Percentiles rank a stretch among this genome's conserved stretches.
Conservation (phyloP, 768 basidiomycete genomes). For the Dictyophora rubrovolvata region DNA sequence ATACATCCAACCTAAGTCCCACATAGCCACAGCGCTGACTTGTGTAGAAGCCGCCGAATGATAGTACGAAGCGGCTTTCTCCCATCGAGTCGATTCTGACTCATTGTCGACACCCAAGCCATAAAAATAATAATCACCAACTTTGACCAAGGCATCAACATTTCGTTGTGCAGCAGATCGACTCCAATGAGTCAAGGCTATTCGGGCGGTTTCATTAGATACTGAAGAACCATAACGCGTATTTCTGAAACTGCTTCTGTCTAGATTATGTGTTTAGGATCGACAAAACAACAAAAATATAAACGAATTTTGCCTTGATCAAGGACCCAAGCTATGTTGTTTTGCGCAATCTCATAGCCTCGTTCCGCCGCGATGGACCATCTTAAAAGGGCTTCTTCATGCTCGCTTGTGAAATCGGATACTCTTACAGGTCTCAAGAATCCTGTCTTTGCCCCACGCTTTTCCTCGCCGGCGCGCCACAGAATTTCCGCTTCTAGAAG, state of each 20-base stretch:
- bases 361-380: constrained; percentile 96
- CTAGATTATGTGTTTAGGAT: constrained; percentile 32
- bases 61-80: constrained; percentile 91
- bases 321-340: constrained; percentile 84
- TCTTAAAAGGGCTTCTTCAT: constrained; percentile 76
- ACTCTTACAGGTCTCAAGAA: background rate
- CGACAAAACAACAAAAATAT: constrained; percentile 11
- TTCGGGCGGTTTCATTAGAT: constrained; percentile 70
- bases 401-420: constrained; percentile 32
- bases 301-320: constrained; percentile 62
- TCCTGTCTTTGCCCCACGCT: background rate
- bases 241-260: constrained; percentile 57
- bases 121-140: constrained; percentile 94
- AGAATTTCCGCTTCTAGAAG: constrained; percentile 68
- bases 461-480: constrained; percentile 59
- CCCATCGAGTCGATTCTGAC: constrained; percentile 53
- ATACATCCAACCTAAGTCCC: constrained; percentile 99
- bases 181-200: constrained; percentile 89
- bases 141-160: constrained; percentile 95
- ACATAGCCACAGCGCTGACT: constrained; percentile 88
- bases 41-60: constrained; percentile 91
- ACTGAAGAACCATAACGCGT: constrained; percentile 64
- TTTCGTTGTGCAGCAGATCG: constrained; percentile 90
- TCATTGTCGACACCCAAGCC: constrained; percentile 73
- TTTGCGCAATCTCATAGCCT: constrained; percentile 88